These are phyloP conservation scores for Russula sp. DNA, from an alignment of 768 basidiomycete genomes.

Conservation along the genomic window DNA sequence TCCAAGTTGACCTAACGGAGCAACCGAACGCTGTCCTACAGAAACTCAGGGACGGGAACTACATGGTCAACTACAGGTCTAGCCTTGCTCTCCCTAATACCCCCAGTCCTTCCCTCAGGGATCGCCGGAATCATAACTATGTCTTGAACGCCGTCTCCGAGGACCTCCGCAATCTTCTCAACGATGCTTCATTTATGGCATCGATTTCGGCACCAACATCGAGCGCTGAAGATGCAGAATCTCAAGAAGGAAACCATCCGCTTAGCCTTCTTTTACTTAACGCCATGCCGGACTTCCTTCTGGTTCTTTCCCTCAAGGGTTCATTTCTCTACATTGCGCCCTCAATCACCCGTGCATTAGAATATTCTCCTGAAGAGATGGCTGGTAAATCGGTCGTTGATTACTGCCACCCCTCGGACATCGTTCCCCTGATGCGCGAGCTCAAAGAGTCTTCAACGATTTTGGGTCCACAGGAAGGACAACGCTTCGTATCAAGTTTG, in stretches of 20 bases:
- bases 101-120: conserved; percentile 25
- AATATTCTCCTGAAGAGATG: conserved; percentile 82
- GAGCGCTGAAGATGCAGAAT: conserved; percentile 25
- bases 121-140: conserved; percentile 31
- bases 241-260: conserved; percentile 38
- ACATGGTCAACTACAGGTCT: conserved; percentile 55
- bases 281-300: conserved; percentile 70
- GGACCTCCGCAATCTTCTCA: conserved; percentile 45
- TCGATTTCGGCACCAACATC: conserved; percentile 27
- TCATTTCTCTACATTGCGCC: conserved; percentile 90
- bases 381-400: conserved; percentile 73
- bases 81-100: conserved; percentile 23
- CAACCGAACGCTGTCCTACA: conserved; percentile 81
- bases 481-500: conserved; percentile 16
- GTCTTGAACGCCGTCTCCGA: conserved; percentile 42
- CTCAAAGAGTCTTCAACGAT: conserved; percentile 62
- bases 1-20: conserved; percentile 88
- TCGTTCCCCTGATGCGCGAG: conserved; percentile 87
- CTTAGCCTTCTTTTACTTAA: conserved; percentile 59
- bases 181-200: conserved; percentile 42
- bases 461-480: conserved; percentile 23
- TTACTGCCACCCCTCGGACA: conserved; percentile 83
- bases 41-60: conserved; percentile 72
- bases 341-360: conserved; percentile 67
- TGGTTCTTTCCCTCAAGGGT: conserved; percentile 90